A percentile compares a stretch with the other conserved stretches of the same genome.
Evolutionary conservation across 2,329 filamentous ascomycete species (phyloP).

Genomic region (Mariannaea sp.): DNA sequence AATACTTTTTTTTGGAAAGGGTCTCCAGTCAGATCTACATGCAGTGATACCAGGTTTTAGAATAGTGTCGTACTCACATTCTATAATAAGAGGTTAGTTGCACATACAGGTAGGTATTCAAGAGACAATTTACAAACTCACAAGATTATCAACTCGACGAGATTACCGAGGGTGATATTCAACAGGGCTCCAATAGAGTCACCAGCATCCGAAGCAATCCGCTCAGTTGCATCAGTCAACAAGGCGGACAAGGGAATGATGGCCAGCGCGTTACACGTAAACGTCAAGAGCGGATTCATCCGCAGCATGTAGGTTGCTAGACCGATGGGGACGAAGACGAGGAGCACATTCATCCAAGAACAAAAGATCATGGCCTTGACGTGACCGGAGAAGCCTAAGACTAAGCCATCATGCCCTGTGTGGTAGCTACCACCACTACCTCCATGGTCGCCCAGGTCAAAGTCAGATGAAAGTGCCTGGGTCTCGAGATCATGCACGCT

Average conservation of each 20-base stretch:
- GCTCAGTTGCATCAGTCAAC: constrained; percentile 63
- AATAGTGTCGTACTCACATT: constrained; percentile 42
- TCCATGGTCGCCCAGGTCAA: constrained; percentile 13
- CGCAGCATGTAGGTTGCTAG: constrained; percentile 56
- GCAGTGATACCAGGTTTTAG: not conserved
- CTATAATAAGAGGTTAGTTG: constrained; percentile 39
- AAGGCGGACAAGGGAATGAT: constrained; percentile 63
- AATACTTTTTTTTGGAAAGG: too few relatives aligned
- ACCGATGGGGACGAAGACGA: constrained; percentile 73
- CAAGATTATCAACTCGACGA: constrained; percentile 66
- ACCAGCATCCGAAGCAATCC: constrained; percentile 59
- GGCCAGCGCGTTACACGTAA: constrained; percentile 64
- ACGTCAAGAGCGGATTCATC: constrained; percentile 50
- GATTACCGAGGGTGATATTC: constrained; percentile 67
- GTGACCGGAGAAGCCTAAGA: constrained; percentile 25
- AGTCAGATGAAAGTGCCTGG: constrained; percentile 24
- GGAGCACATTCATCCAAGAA: constrained; percentile 65
- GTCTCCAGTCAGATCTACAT: constrained; percentile 22
- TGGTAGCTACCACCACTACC: constrained; percentile 1
- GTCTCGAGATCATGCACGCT: constrained; percentile 32
- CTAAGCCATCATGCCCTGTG: not conserved
- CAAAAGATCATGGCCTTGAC: constrained; percentile 39
- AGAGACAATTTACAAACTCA: constrained; percentile 32
- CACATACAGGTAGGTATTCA: not conserved
- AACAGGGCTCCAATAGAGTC: constrained; percentile 63